Percentiles rank a stretch among this genome's conserved stretches.
These are phyloP conservation scores for Aureobasidium pullulans DNA, from an alignment of 2,329 filamentous ascomycete genomes.

Conservation along the genomic window DNA sequence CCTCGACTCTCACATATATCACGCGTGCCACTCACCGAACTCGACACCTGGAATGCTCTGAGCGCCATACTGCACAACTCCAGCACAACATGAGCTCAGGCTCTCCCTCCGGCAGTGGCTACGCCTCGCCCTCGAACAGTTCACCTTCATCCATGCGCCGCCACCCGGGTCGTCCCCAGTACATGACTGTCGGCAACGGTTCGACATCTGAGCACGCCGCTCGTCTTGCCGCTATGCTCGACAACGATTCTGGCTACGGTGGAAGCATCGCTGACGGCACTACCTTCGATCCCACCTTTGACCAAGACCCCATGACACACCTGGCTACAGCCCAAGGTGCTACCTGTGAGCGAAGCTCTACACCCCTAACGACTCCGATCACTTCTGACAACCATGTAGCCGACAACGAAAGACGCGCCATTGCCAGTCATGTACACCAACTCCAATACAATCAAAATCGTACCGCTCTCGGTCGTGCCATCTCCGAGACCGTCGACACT, in stretches of 20 bases:
- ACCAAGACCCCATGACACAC: slow-evolving; percentile 3
- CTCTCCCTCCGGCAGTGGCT: slow-evolving; percentile 25
- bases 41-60: neutral
- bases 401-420: slow-evolving; percentile 58
- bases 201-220: slow-evolving; percentile 74
- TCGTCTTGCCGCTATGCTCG: slow-evolving; percentile 71
- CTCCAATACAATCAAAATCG: slow-evolving; percentile 93
- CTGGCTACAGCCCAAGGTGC: neutral
- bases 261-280: slow-evolving; percentile 64
- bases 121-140: slow-evolving; percentile 21
- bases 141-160: slow-evolving; percentile 20
- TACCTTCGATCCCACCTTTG: slow-evolving; percentile 43
- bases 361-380: too few relatives aligned
- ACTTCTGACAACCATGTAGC: slow-evolving; percentile 27
- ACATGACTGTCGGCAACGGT: slow-evolving; percentile 83
- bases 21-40: neutral
- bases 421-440: slow-evolving; percentile 82
- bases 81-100: slow-evolving; percentile 26
- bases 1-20: neutral
- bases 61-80: neutral
- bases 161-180: slow-evolving; percentile 48
- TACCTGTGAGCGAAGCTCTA: neutral
- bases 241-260: slow-evolving; percentile 87
- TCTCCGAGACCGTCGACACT: slow-evolving; percentile 77
- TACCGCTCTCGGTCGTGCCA: slow-evolving; percentile 76